Evolutionary conservation across 179 eudicot genomes (phyloP).

Genomic region (Patellifolia procumbens): DNA sequence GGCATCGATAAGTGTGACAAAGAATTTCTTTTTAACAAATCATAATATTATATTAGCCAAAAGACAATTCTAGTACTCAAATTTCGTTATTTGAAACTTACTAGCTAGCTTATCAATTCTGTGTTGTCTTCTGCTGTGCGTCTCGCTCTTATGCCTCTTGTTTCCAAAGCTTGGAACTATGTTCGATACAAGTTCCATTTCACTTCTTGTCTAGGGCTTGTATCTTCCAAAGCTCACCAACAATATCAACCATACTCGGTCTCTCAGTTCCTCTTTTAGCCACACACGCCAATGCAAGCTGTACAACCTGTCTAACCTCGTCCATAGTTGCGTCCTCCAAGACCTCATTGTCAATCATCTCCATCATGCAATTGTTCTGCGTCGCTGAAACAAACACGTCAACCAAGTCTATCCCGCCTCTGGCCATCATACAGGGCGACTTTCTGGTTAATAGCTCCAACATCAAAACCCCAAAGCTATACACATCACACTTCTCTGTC

Average conservation of each 20-base stretch:
- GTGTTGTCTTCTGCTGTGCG: not conserved
- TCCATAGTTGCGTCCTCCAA: conserved; percentile 19
- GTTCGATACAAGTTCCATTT: not conserved
- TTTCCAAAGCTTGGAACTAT: not conserved
- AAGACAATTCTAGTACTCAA: not conserved
- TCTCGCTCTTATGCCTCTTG: not conserved
- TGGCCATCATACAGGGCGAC: conserved; percentile 14
- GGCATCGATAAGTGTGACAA: too few species aligned
- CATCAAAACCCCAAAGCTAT: conserved; percentile 31
- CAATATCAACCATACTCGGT: conserved; percentile 25
- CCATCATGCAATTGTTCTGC: not conserved
- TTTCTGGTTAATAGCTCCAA: conserved; percentile 23
- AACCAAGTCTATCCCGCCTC: conserved; percentile 12
- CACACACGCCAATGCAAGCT: conserved; percentile 29
- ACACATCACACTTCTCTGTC: conserved; percentile 31
- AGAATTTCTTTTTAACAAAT: too few species aligned
- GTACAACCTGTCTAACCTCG: conserved; percentile 14
- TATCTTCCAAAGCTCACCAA: conserved; percentile 27
- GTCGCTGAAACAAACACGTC: conserved; percentile 17
- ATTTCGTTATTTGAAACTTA: not conserved
- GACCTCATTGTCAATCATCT: conserved; percentile 15
- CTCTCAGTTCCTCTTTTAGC: conserved; percentile 25
- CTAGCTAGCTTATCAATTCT: not conserved
- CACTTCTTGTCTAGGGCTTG: not conserved
- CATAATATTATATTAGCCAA: not conserved